Evolutionary conservation across 768 basidiomycete genomes (phyloP), one percentile per base, ranked within the genome.

Genomic region (Ephemerocybe angulata): DNA sequence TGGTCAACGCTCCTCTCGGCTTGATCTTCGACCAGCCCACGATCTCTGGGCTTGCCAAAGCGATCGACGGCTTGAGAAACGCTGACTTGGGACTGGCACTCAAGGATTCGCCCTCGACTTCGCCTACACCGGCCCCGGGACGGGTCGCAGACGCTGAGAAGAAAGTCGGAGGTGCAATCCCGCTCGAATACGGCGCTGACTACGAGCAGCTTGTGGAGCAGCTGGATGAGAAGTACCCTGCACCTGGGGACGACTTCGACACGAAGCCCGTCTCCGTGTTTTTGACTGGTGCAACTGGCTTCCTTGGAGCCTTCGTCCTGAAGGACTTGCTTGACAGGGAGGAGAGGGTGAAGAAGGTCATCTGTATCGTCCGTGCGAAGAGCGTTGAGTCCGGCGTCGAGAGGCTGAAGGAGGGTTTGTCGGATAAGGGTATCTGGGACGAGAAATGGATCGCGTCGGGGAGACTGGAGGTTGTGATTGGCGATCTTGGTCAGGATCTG

Each of bases 271-370:
- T 94, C 38, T 91, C 90, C 0, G 80, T 98, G 28, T 97, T 99
- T 77, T 81, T 99, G 28, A 98, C 97, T 5, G 97, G 97, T 5
- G 95, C 93, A 4, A 98, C 97, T 8, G 97, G 97, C 2, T 99
- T 95, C 78, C 78, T 99, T 15, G 97, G 97, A 13, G 93, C 92
- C 4, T 98, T 96, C 69, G 82, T 98, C 57, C 74, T 98, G 47
- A 77, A 79, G 35, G 88, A 96, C 65, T 76, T 99, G 37, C 79
- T 99, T 1, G 38, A 3, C 2, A 51, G 54, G 29, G 56, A 54
- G 19, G 72, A 77, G 7, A 75, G 80, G 53, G 90, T 98, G 12
- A 75, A 76, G 60, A 96, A 94, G 71, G 94, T 98, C 35, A 82
- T 96, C 55, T 96, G 93, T 65, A 83, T 96, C n/a, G 88, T 98